Evolutionary conservation across 2,329 filamentous ascomycete genomes (phyloP), one percentile per base, ranked within the genome.

Genomic region (Alternaria postmessia): DNA sequence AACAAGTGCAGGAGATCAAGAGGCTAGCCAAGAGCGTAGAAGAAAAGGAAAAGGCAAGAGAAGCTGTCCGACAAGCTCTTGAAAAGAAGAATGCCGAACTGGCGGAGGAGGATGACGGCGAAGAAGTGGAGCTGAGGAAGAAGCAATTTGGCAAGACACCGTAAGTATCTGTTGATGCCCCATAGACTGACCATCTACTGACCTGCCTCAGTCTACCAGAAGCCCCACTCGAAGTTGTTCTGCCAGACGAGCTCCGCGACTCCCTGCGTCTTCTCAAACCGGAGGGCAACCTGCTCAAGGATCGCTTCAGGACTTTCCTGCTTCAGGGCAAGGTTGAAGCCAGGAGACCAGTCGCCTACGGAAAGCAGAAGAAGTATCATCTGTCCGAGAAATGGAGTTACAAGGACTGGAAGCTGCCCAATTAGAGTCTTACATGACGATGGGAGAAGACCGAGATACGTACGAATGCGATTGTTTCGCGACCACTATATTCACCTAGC

Each of bases 351-450:
- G 87, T 94, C 59, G 87, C 89, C 7, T 94, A 95, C 81, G 86
- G 86, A 72, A 96, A 92, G 85, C 92, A 95, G 83, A 87, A 88
- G 65, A 94, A 89, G 85, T 89, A 84, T 69, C 92, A 91, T 78
- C 80, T 89, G 52, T 97, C 93, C 7, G 95, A 98, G 86, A 99
- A 98, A 82, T 99, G 95, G 95, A 88, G 90, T 44, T 92, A 97
- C 83, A 99, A 99, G 85, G 95, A 99, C 78, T 99, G 97, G 80
- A 85, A 84, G 70, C 80, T 91, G 39, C 57, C 57, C 34, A 56
- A 59, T 46, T 59, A 59, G 57, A 56, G 16, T 6, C 7, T 41
- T 26, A 24, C 22, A 18, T 14, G 36, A 16, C 14, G 20, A 49
- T 16, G 0, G 46, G 32, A 34, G 14, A 49, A 32, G 16, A n/a